Percentiles rank a stretch among this genome's conserved stretches.
These are phyloP conservation scores for Hirsutella thompsonii DNA, from an alignment of 2,329 filamentous ascomycete genomes.

Conservation along the genomic window DNA sequence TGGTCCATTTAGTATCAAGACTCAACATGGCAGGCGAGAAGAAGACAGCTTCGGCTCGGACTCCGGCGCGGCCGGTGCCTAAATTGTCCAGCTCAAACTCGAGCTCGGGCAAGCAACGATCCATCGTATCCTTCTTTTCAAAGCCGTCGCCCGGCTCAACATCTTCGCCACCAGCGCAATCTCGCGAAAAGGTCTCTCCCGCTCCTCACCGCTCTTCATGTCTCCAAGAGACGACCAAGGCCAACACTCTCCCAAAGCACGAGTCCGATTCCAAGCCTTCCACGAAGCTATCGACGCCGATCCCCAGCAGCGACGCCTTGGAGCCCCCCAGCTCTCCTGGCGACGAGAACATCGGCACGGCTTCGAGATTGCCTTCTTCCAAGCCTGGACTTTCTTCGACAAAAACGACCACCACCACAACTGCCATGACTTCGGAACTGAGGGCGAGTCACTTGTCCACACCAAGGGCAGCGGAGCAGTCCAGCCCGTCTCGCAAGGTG, in stretches of 20 bases:
- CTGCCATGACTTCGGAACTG: slow-evolving; percentile 16
- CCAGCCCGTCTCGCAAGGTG: slow-evolving; percentile 75
- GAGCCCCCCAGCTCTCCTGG: slow-evolving; percentile 58
- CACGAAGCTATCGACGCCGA: slow-evolving; percentile 45
- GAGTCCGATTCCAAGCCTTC: slow-evolving; percentile 34
- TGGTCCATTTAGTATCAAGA: too few species aligned
- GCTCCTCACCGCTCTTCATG: slow-evolving; percentile 18
- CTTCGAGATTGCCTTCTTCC: slow-evolving; percentile 18
- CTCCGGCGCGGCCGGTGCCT: slow-evolving; percentile 17
- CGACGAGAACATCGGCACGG: slow-evolving; percentile 35
- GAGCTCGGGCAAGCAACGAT: slow-evolving; percentile 25
- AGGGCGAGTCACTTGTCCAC: not conserved
- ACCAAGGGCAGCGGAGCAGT: slow-evolving; percentile 25
- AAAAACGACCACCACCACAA: slow-evolving; percentile 24
- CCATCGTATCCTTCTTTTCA: slow-evolving; percentile 31
- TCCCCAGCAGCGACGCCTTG: slow-evolving; percentile 66
- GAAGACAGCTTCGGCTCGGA: slow-evolving; percentile 14
- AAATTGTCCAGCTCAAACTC: slow-evolving; percentile 14
- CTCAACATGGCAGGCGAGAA: slow-evolving; percentile 18
- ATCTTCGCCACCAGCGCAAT: slow-evolving; percentile 11
- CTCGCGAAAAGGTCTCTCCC: slow-evolving; percentile 18
- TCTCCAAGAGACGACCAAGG: slow-evolving; percentile 27
- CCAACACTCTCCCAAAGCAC: slow-evolving; percentile 22
- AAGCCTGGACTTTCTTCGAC: slow-evolving; percentile 32
- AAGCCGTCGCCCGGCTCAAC: slow-evolving; percentile 24